Conservation (phyloP, 768 basidiomycete genomes). For the Fomitopsis pulvina region DNA sequence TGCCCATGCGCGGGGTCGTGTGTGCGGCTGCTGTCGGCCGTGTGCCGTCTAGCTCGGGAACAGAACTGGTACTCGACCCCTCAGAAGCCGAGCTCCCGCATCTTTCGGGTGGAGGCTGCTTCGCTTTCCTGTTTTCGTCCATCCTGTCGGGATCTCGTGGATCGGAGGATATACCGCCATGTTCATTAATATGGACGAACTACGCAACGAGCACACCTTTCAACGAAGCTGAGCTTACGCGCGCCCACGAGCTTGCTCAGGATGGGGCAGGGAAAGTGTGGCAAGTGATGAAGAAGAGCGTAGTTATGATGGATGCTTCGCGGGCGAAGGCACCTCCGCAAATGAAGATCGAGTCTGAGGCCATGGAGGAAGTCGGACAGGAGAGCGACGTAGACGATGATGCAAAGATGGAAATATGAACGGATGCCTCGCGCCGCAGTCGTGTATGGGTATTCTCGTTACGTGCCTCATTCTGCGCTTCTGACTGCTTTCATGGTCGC, state of each 20-base stretch:
- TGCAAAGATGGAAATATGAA: slow-evolving; percentile 36
- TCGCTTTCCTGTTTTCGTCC: slow-evolving; percentile 54
- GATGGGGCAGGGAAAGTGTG: slow-evolving; percentile 42
- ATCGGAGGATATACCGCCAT: slow-evolving; percentile 5
- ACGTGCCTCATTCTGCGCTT: background rate
- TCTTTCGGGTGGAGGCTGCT: slow-evolving; percentile 49
- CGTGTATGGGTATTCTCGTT: background rate
- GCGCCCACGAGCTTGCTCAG: slow-evolving; percentile 37
- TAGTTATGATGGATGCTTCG: slow-evolving; percentile 20
- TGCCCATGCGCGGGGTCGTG: slow-evolving; percentile 71
- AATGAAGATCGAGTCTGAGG: background rate
- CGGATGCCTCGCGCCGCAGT: background rate
- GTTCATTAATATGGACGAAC: slow-evolving; percentile 43
- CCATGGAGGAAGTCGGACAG: slow-evolving; percentile 1
- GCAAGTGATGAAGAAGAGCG: slow-evolving; percentile 37
- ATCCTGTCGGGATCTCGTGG: slow-evolving; percentile 21
- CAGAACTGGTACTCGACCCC: slow-evolving; percentile 46
- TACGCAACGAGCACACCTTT: slow-evolving; percentile 37
- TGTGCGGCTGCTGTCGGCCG: slow-evolving; percentile 59
- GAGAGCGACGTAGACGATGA: slow-evolving; percentile 25
- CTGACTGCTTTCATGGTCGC: background rate
- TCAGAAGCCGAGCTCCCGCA: slow-evolving; percentile 33
- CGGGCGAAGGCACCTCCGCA: background rate
- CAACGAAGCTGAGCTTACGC: slow-evolving; percentile 42
- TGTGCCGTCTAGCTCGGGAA: slow-evolving; percentile 12